Conservation (phyloP, 306 rosid genomes). For the Castanea crenata region DNA sequence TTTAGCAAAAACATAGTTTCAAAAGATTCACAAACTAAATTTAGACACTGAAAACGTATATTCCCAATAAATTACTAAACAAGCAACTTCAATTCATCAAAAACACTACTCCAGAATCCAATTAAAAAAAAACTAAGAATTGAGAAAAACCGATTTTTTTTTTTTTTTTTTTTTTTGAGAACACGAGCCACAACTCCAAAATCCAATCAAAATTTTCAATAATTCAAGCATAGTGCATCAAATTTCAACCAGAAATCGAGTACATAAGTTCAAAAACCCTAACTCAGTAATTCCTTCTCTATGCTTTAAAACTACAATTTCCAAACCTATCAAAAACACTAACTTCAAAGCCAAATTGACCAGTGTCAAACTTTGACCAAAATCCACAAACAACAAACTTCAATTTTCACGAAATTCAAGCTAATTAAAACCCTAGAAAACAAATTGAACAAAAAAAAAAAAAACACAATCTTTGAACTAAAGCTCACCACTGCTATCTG, state of each 20-base stretch:
- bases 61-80: background rate
- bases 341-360: conserved; percentile 8
- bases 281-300: background rate
- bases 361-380: background rate
- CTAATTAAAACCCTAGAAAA: conserved; percentile 13
- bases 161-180: background rate
- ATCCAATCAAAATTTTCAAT: background rate
- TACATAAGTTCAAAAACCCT: background rate
- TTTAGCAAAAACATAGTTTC: background rate
- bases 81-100: background rate
- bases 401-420: background rate
- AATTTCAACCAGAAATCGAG: background rate
- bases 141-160: background rate
- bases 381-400: background rate
- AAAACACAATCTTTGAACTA: conserved; percentile 5
- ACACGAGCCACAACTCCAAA: background rate
- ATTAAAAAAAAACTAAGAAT: background rate
- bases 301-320: background rate
- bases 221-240: background rate
- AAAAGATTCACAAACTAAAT: background rate
- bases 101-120: background rate
- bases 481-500: conserved; percentile 82
- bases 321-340: conserved; percentile 11
- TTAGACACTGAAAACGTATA: background rate
- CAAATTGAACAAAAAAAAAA: background rate